These are phyloP conservation scores for Zygnema cylindricum DNA, from an alignment of 139 green algal genomes.

Conservation along the genomic window DNA sequence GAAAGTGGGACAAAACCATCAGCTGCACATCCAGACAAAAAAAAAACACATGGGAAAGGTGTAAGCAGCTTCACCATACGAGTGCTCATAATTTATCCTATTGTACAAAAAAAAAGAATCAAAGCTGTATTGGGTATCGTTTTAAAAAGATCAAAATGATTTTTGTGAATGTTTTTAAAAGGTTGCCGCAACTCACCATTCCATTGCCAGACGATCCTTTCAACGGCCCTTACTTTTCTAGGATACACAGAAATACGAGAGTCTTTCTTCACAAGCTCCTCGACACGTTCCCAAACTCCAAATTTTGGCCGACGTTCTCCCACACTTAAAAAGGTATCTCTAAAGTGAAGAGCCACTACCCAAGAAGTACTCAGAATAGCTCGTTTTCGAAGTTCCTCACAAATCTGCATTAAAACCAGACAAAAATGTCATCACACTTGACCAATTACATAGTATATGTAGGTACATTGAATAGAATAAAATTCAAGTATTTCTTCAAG, in stretches of 20 bases:
- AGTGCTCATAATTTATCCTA: too few relatives aligned
- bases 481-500: too few relatives aligned
- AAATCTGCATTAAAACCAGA: background rate
- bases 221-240: background rate
- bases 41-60: too few relatives aligned
- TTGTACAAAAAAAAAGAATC: too few relatives aligned
- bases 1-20: too few relatives aligned
- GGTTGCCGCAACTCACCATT: background rate
- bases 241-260: background rate
- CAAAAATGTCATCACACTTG: background rate
- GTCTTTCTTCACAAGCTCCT: background rate
- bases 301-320: background rate
- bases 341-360: background rate
- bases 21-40: too few relatives aligned
- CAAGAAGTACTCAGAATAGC: background rate
- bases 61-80: too few relatives aligned
- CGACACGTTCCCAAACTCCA: background rate
- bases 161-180: too few relatives aligned
- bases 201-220: background rate
- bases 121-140: too few relatives aligned
- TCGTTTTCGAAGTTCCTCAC: background rate
- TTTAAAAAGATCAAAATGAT: too few relatives aligned
- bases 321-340: background rate
- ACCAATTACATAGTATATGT: background rate
- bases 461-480: too few relatives aligned